Evolutionary conservation across 2,329 filamentous ascomycete genomes (phyloP), one percentile per base, ranked within the genome.

Genomic region (Arthroderma uncinatum): DNA sequence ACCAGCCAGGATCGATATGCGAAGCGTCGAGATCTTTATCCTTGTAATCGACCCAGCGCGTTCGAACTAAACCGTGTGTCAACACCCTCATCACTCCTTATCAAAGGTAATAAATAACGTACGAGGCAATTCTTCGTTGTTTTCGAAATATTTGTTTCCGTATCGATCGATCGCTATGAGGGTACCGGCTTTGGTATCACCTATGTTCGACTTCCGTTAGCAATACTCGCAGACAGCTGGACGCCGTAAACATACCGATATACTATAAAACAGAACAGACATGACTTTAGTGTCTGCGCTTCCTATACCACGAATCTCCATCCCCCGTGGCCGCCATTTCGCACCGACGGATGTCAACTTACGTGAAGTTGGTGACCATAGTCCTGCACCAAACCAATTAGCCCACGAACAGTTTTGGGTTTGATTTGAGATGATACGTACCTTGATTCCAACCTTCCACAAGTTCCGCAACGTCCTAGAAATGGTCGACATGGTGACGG

Each of bases 141-240:
- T 96, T 81, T 98, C 93, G 73, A 83, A 98, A 81, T 81, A 98
- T 78, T 95, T 97, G 83, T 98, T 98, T 73, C 93, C 94, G 71
- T 85, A 94, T 73, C 84, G 83, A 78, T 98, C 93, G 68, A 77
- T 82, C 66, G 86, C 93, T 64, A 98, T 82, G 64, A 95, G 79
- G 44, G 82, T 84, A 68, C 93, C 94, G 69, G 87, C 84, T 79
- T 98, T 98, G 74, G 93, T 98, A 76, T 98, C 93, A 78, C 92
- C 91, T 93, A 70, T 62, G 59, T 62, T 74, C 64, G 56, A 59
- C 66, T 61, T n/a, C 55, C 58, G 47, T 48, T 23, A 58, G 53
- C 37, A 34, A 60, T 48, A 33, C 16, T 25, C 21, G 14, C 50
- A 30, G 16, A 37, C 14, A 36, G 19, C 10, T 4, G 5, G 37